Percentiles rank a stretch among this genome's conserved stretches.
These are phyloP conservation scores for Karstenula rhodostoma DNA, from an alignment of 2,329 filamentous ascomycete genomes.

Conservation along the genomic window DNA sequence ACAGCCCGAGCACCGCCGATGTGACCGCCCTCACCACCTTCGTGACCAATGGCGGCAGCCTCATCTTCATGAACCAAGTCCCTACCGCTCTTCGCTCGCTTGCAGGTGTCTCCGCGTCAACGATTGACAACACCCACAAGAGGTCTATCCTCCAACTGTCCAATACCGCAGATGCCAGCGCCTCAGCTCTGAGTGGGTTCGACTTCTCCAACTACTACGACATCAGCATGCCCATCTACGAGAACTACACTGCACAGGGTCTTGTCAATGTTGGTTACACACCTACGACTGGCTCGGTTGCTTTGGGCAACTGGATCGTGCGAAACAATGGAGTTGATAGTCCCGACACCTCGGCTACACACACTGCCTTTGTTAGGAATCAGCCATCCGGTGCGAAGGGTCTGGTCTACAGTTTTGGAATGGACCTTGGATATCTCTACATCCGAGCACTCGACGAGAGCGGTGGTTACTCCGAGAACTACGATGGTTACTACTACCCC, in stretches of 20 bases:
- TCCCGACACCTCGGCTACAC: slow-evolving; percentile 12
- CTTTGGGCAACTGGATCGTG: slow-evolving; percentile 10
- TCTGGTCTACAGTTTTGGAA: slow-evolving; percentile 16
- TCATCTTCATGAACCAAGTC: slow-evolving; percentile 17
- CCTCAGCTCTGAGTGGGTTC: slow-evolving; percentile 9
- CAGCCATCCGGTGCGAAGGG: slow-evolving; percentile 12
- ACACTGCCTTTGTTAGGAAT: slow-evolving; percentile 10
- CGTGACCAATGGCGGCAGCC: slow-evolving; percentile 12
- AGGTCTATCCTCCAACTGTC: slow-evolving; percentile 12
- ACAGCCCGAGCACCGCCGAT: slow-evolving; percentile 15
- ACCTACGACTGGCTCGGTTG: slow-evolving; percentile 1
- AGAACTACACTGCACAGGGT: slow-evolving; percentile 10
- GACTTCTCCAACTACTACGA: slow-evolving; percentile 13
- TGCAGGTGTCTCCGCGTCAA: slow-evolving; percentile 15
- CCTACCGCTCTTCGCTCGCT: slow-evolving; percentile 11
- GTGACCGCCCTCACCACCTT: slow-evolving; percentile 12
- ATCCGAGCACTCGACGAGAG: slow-evolving; percentile 10
- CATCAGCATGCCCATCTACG: slow-evolving; percentile 14
- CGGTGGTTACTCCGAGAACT: slow-evolving; percentile 10
- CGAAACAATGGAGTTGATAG: slow-evolving; percentile 11
- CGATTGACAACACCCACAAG: not conserved
- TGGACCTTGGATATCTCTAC: slow-evolving; percentile 15
- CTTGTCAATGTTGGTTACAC: slow-evolving; percentile 14
- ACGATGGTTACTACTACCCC: slow-evolving; percentile 17
- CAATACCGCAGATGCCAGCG: not conserved